A percentile compares a stretch with the other conserved stretches of the same genome.
These are phyloP conservation scores for Pythium aristosporum DNA, from an alignment of 352 stramenopile species.

Conservation along the genomic window DNA sequence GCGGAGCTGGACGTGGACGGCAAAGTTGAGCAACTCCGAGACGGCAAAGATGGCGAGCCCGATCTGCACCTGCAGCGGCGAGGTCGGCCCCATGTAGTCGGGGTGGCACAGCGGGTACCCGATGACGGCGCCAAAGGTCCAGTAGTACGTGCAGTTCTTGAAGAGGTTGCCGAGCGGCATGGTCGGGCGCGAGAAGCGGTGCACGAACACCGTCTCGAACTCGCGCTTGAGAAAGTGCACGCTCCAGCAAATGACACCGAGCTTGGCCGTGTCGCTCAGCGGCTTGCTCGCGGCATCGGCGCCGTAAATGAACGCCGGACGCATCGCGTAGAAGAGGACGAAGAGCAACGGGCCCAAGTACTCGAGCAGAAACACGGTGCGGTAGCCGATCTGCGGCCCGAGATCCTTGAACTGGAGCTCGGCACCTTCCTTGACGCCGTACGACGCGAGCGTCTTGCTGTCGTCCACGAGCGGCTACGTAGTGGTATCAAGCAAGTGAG, in stretches of 20 bases:
- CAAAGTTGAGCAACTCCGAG: constrained; percentile 83
- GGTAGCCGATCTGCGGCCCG: constrained; percentile 86
- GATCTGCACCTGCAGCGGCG: constrained; percentile 49
- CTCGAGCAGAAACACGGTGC: constrained; percentile 86
- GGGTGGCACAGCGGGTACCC: constrained; percentile 85
- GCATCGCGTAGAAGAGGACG: constrained; percentile 72
- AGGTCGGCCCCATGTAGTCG: constrained; percentile 52
- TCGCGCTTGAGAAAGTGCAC: constrained; percentile 87
- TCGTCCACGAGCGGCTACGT: constrained; percentile 53
- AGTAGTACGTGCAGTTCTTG: constrained; percentile 92
- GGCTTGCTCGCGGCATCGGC: constrained; percentile 35
- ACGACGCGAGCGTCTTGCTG: constrained; percentile 47
- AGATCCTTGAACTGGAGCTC: constrained; percentile 79
- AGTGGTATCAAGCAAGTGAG: constrained; percentile 2
- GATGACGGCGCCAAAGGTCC: constrained; percentile 76
- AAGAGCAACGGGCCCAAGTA: constrained; percentile 86
- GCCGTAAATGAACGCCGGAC: constrained; percentile 76
- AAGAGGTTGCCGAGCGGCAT: constrained; percentile 90
- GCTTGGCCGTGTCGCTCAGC: constrained; percentile 43
- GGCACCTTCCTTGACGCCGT: constrained; percentile 50
- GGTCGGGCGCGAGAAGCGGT: constrained; percentile 84
- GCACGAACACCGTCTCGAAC: constrained; percentile 88
- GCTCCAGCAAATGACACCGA: constrained; percentile 66
- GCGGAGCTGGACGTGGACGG: constrained; percentile 83
- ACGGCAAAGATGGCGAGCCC: constrained; percentile 63